These are phyloP conservation scores for Cladosporium colombiae DNA, from an alignment of 2,329 filamentous ascomycete species.

Conservation along the genomic window DNA sequence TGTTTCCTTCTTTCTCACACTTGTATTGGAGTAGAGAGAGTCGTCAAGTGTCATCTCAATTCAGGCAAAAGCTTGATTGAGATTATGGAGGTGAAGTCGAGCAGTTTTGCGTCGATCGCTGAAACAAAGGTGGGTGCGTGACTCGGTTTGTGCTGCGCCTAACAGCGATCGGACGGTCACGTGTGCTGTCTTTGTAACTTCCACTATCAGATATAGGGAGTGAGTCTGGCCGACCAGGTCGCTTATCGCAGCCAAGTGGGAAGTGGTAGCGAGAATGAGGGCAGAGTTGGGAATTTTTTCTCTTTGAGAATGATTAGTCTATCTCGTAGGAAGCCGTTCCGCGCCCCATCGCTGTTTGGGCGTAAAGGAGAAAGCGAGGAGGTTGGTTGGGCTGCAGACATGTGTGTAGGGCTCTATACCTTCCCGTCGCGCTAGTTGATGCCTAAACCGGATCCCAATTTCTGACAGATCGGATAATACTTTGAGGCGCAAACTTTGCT, in stretches of 20 bases:
- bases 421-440: constrained; percentile 6
- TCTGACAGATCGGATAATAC: constrained; percentile 20
- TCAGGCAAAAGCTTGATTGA: not conserved
- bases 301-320: not conserved
- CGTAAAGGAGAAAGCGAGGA: not conserved
- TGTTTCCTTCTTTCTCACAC: too few species aligned
- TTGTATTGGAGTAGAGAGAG: not conserved
- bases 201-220: not conserved
- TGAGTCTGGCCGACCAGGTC: not conserved
- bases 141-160: not conserved
- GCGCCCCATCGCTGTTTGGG: not conserved
- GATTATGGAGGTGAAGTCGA: not conserved
- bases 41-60: not conserved
- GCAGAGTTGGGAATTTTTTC: not conserved
- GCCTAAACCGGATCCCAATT: constrained; percentile 16
- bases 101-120: not conserved
- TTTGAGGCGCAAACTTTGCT: constrained; percentile 15
- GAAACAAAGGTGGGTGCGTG: not conserved
- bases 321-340: not conserved
- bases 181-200: not conserved
- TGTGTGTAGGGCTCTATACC: constrained; percentile 16
- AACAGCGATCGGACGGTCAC: not conserved
- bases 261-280: not conserved
- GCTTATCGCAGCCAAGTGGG: not conserved
- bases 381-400: not conserved